phyloP scores from a whole-genome alignment of 2,329 filamentous ascomycete species.

The Stagonosporopsis cucurbitacearum region DNA sequence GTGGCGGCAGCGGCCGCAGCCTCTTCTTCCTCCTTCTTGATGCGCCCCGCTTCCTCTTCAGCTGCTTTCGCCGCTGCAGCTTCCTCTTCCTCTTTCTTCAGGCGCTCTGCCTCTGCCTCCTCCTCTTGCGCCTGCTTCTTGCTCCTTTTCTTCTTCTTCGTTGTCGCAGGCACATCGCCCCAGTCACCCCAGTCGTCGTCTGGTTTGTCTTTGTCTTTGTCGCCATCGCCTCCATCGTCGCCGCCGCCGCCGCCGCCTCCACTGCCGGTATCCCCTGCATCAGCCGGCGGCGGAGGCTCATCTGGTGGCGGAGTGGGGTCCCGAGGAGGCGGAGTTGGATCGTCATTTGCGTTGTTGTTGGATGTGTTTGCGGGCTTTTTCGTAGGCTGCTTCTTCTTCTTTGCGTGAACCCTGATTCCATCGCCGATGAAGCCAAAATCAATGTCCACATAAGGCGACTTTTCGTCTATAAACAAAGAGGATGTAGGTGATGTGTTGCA shows the following conservation, averaged over 20 bases:
- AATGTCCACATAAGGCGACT: constrained; percentile 52
- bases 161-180: constrained; percentile 40
- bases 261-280: constrained; percentile 41
- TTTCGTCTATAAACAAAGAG: constrained; percentile 41
- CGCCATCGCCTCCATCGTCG: constrained; percentile 46
- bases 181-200: constrained; percentile 45
- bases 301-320: constrained; percentile 33
- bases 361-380: constrained; percentile 33
- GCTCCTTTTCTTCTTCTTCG: constrained; percentile 52
- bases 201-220: constrained; percentile 31
- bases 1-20: constrained; percentile 28
- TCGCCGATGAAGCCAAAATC: constrained; percentile 65
- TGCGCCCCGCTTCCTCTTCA: constrained; percentile 23
- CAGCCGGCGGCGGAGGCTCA: constrained; percentile 45
- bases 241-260: constrained; percentile 46
- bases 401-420: constrained; percentile 60
- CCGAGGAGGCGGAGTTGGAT: constrained; percentile 48
- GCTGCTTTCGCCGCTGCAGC: constrained; percentile 28
- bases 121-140: constrained; percentile 46
- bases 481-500: constrained; percentile 37
- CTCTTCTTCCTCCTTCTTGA: constrained; percentile 39
- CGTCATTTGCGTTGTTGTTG: constrained; percentile 45
- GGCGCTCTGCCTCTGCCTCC: constrained; percentile 41
- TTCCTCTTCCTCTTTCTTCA: constrained; percentile 23
- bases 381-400: constrained; percentile 60